These are phyloP conservation scores for Trichaptum fuscoviolaceum DNA, from an alignment of 768 basidiomycete species.

Conservation along the genomic window DNA sequence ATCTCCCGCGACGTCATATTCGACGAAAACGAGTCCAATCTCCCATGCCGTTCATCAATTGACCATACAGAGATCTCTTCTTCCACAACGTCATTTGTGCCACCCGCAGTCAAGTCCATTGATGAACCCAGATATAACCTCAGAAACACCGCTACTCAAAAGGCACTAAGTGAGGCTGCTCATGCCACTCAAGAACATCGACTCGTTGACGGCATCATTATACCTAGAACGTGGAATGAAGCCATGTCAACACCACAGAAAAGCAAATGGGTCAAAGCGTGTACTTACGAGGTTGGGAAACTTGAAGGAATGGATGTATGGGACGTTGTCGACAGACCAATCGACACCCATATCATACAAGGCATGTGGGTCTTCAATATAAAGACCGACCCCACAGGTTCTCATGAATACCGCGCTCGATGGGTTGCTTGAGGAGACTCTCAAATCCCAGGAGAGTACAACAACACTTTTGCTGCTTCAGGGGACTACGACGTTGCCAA, in stretches of 20 bases:
- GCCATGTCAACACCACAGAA: slow-evolving; percentile 8
- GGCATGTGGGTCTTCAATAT: slow-evolving; percentile 22
- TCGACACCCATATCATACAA: slow-evolving; percentile 15
- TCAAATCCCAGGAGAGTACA: slow-evolving; percentile 17
- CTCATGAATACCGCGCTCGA: slow-evolving; percentile 20
- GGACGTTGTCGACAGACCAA: slow-evolving; percentile 16
- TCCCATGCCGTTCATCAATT: neutral
- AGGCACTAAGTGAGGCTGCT: neutral
- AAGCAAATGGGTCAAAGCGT: slow-evolving; percentile 5
- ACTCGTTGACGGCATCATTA: neutral
- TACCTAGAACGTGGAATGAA: neutral
- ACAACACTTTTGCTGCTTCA: neutral
- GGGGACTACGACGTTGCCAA: neutral
- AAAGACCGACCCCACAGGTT: slow-evolving; percentile 18
- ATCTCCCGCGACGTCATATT: neutral
- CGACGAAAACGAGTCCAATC: neutral
- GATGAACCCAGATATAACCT: neutral
- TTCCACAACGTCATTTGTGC: neutral
- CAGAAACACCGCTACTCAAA: neutral
- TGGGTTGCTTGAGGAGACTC: slow-evolving; percentile 26
- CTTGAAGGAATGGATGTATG: slow-evolving; percentile 15
- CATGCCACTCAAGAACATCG: neutral
- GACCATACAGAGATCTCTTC: neutral
- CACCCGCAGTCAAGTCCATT: neutral
- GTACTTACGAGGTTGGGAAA: slow-evolving; percentile 3